phyloP scores from a whole-genome alignment of 129 eudicot species.

The Kitagawia praeruptora region DNA sequence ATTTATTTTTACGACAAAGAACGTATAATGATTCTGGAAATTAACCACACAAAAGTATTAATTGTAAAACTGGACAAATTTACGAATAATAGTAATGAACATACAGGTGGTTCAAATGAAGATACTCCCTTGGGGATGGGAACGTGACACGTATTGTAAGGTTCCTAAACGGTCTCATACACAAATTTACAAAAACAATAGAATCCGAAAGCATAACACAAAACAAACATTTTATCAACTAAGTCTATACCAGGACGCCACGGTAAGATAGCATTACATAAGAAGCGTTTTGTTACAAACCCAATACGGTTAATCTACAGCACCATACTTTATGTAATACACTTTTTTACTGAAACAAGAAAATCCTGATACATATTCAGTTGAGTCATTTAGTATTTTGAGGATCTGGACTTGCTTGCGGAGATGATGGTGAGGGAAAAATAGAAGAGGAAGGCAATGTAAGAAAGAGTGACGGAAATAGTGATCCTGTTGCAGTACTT shows the following conservation, averaged over 20 bases:
- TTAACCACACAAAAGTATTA: not conserved
- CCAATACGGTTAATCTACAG: not conserved
- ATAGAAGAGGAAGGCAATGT: not conserved
- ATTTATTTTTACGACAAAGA: not conserved
- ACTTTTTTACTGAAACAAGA: not conserved
- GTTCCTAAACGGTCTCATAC: no score
- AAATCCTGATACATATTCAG: not conserved
- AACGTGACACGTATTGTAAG: no score
- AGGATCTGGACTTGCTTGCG: not conserved
- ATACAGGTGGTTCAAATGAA: not conserved
- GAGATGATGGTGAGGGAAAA: not conserved
- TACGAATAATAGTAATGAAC: no score
- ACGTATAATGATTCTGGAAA: not conserved
- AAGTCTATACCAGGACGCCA: not conserved
- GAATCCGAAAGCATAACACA: not conserved
- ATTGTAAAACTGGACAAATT: no score
- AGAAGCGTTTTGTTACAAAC: not conserved
- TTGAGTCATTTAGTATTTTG: not conserved
- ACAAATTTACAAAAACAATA: no score
- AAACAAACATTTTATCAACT: not conserved
- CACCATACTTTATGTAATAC: not conserved
- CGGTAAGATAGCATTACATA: not conserved
- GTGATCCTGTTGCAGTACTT: slow-evolving; percentile 1
- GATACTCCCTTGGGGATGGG: no score
- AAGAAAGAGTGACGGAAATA: not conserved